Percentiles rank a stretch among this genome's conserved stretches.
Conservation (phyloP, 257 asterid species). For the Penstemon davidsonii region DNA sequence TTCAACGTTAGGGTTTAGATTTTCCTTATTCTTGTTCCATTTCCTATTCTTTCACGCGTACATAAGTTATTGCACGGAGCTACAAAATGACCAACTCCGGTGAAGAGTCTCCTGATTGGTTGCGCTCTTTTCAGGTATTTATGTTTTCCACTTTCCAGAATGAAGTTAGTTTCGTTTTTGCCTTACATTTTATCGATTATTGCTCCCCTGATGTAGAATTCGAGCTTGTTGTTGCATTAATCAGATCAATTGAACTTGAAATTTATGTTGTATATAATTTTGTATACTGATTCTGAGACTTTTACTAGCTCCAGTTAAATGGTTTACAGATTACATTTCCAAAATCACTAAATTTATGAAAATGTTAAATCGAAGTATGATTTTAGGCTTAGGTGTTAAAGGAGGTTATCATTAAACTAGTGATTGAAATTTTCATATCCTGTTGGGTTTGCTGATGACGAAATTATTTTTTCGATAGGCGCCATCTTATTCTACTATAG, state of each 20-base stretch:
- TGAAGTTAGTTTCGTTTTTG: slow-evolving; percentile 1
- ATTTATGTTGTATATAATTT: not conserved
- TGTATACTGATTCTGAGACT: not conserved
- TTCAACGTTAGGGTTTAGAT: slow-evolving; percentile 33
- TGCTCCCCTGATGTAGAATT: not conserved
- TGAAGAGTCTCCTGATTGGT: slow-evolving; percentile 93
- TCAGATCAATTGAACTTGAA: not conserved
- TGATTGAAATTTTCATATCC: not conserved
- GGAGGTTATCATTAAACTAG: not conserved
- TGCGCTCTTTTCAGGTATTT: slow-evolving; percentile 74
- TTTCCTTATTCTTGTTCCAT: not conserved
- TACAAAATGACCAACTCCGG: slow-evolving; percentile 50
- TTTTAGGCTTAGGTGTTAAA: not conserved
- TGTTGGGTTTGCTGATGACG: not conserved
- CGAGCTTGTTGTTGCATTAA: slow-evolving; percentile 12
- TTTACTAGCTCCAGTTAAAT: not conserved
- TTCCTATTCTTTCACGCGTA: too few relatives aligned
- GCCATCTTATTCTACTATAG: slow-evolving; percentile 41
- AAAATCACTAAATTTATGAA: not conserved
- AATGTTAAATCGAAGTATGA: not conserved
- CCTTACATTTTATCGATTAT: not conserved
- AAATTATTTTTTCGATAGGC: slow-evolving; percentile 35
- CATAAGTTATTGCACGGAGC: not conserved
- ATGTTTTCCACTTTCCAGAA: not conserved
- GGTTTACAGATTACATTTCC: not conserved